Conservation (phyloP, 306 rosid genomes). For the Citrullus mucosospermus region DNA sequence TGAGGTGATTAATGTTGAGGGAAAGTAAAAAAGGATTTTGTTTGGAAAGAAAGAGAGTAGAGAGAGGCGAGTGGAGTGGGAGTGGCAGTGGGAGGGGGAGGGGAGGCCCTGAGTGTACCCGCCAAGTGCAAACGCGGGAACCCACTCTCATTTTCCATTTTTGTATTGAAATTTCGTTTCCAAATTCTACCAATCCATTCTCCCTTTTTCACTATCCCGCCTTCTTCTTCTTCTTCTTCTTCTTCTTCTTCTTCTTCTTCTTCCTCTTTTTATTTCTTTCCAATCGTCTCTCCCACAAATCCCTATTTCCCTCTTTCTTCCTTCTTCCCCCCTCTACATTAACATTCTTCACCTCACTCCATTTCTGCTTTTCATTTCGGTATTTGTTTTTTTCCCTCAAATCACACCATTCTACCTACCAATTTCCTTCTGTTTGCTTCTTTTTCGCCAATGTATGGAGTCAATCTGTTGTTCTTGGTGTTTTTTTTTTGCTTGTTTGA, state of each 20-base stretch:
- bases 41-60: not conserved
- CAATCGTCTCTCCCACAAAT: not conserved
- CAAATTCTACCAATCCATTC: not conserved
- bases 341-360: not conserved
- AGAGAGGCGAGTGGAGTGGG: no score
- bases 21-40: not conserved
- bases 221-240: not conserved
- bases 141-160: not conserved
- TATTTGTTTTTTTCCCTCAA: not conserved
- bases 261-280: not conserved
- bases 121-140: constrained; percentile 11
- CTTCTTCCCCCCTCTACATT: not conserved
- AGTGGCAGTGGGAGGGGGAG: no score
- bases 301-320: not conserved
- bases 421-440: not conserved
- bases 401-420: not conserved
- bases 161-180: not conserved
- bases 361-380: not conserved
- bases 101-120: not conserved
- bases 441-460: not conserved
- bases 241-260: no score
- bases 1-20: not conserved
- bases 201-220: not conserved
- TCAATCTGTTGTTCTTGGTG: not conserved
- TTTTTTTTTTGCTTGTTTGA: not conserved